Conservation (phyloP, 2,329 filamentous ascomycete species). For the Aspergillus ibericus region DNA sequence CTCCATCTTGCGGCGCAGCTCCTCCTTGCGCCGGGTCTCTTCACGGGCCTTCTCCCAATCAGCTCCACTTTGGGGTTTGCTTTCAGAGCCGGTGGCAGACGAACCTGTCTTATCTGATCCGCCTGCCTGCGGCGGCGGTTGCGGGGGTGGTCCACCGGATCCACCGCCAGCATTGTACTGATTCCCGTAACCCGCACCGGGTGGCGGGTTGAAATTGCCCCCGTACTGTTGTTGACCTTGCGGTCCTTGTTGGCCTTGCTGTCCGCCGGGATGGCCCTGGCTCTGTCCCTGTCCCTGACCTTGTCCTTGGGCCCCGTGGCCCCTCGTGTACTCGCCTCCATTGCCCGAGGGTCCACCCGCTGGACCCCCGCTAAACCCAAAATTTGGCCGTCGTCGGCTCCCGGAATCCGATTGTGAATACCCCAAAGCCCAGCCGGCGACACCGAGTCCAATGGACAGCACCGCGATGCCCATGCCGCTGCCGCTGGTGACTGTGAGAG, state of each 20-base stretch:
- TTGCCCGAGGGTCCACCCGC: neutral
- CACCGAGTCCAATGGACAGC: slow-evolving; percentile 69
- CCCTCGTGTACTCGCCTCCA: neutral
- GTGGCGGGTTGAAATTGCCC: slow-evolving; percentile 28
- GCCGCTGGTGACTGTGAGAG: slow-evolving; percentile 67
- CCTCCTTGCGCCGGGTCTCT: slow-evolving; percentile 38
- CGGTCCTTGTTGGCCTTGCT: slow-evolving; percentile 19
- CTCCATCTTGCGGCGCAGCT: slow-evolving; percentile 40
- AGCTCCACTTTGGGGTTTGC: slow-evolving; percentile 21
- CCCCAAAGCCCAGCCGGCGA: slow-evolving; percentile 76
- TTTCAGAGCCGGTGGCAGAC: slow-evolving; percentile 10
- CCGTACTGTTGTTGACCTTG: slow-evolving; percentile 31
- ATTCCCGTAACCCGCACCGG: slow-evolving; percentile 33
- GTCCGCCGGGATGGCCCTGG: neutral
- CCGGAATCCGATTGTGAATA: slow-evolving; percentile 56
- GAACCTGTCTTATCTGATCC: slow-evolving; percentile 4
- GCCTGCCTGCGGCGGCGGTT: slow-evolving; percentile 20
- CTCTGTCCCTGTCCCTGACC: neutral
- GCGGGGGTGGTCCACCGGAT: slow-evolving; percentile 26
- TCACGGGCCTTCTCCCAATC: slow-evolving; percentile 33
- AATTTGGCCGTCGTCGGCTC: slow-evolving; percentile 19
- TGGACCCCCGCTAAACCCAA: slow-evolving; percentile 13
- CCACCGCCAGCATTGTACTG: slow-evolving; percentile 26
- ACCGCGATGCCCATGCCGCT: slow-evolving; percentile 72
- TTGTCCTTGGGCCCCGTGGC: neutral